Base-by-base conservation (phyloP, 768 basidiomycete species). In the Austroboletus eburneus region DNA sequence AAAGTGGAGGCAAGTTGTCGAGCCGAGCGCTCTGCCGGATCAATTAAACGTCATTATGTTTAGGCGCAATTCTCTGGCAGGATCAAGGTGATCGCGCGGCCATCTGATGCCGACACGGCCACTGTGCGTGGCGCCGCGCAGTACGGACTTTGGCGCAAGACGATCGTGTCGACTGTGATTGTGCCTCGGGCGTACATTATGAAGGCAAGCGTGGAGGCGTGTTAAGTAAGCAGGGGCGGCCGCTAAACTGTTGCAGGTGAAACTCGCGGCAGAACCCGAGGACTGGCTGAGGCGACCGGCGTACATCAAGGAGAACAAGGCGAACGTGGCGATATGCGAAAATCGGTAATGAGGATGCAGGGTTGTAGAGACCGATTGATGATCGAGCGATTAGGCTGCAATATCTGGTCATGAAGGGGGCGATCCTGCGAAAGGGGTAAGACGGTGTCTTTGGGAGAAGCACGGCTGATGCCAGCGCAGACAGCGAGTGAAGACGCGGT, bases 71-170 rank as follows among this genome's bases (percentile, higher is more conserved):
- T 92, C 59, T 71, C 73, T 7, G 65, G 74, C 32, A 75, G 75
- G 38, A 85, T 92, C 39, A 75, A 69, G 41, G 83, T 88, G 47
- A 87, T 93, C 59, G 85, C 84, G 27, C 80, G 91, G 42, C 91
- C 91, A 22, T 74, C 82, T 30, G 91, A 94, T 68, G 83, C 87
- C 23, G 91, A 93, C 60, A 91, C 91, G 13, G 91, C 91, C 2
- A 93, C 91, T 1, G 69, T 86, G 46, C 84, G 90, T 44, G 91
- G 91, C 37, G 91, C 87, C n/a, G 91, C 91, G 27, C 79, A 83
- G 60, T 92, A 92, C 63, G 91, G 91, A 20, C 73, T 92, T 21
- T 85, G 88, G 17, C 78, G 81, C 42, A 74, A 81, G 53, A 72
- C 80, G 23, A 75, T 91, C 13, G 90, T 93, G 9, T 89, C 89